These are phyloP conservation scores for Anthracocystis panici-leucophaei DNA, from an alignment of 1,284 basidiomycete species.

Conservation along the genomic window DNA sequence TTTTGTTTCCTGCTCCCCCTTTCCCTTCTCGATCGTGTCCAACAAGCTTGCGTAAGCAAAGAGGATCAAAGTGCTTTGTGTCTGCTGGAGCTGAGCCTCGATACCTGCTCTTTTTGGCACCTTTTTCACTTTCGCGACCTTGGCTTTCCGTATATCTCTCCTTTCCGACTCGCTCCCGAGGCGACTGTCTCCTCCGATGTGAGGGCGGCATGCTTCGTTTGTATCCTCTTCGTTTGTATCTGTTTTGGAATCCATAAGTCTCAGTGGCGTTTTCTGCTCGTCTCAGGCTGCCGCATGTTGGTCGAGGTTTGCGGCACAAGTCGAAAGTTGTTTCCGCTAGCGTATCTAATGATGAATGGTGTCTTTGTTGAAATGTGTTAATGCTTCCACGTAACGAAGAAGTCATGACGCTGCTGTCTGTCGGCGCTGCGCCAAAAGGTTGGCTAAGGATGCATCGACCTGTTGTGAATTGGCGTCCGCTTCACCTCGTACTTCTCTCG, in stretches of 20 bases:
- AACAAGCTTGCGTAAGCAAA: background rate
- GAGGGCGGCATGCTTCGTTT: background rate
- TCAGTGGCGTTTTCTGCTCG: background rate
- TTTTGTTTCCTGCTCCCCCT: background rate
- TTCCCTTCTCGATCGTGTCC: background rate
- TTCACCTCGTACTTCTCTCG: constrained; percentile 33
- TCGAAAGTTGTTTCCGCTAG: background rate
- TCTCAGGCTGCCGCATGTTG: background rate
- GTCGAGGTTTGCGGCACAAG: background rate
- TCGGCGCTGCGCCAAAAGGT: constrained; percentile 28
- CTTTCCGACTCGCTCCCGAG: background rate
- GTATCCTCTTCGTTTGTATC: constrained; percentile 4
- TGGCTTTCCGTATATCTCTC: background rate
- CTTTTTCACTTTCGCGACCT: background rate
- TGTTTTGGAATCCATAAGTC: constrained; percentile 2
- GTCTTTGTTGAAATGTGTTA: constrained; percentile 2
- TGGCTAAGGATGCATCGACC: constrained; percentile 31
- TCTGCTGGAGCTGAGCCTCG: background rate
- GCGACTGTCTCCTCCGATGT: background rate
- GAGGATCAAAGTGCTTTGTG: background rate
- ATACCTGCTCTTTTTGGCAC: background rate
- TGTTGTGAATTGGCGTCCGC: constrained; percentile 6
- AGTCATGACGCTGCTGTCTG: constrained; percentile 25
- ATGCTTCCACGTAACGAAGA: background rate
- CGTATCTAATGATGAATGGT: background rate